Conservation (phyloP, 2,329 filamentous ascomycete genomes). For the Penicillium sp. region DNA sequence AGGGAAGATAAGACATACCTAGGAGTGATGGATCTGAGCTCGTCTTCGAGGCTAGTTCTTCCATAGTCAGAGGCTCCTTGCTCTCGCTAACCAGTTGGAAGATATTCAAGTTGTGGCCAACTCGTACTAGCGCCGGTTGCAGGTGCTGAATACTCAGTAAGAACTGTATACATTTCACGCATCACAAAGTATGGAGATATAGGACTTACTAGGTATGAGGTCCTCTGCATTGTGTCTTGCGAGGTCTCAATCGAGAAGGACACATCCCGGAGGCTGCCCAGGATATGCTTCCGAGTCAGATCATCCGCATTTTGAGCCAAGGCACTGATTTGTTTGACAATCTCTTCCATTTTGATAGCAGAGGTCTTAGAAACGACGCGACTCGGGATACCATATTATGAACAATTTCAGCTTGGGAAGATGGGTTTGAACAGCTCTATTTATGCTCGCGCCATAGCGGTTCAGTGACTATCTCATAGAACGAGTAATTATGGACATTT, state of each 20-base stretch:
- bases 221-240: conserved; percentile 18
- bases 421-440: too few species aligned
- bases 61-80: conserved; percentile 15
- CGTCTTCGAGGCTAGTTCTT: conserved; percentile 13
- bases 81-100: conserved; percentile 17
- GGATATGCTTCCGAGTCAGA: conserved; percentile 14
- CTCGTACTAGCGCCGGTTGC: conserved; percentile 15
- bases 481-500: too few species aligned
- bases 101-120: conserved; percentile 20
- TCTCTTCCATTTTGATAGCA: background rate
- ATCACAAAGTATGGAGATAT: too few species aligned
- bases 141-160: conserved; percentile 15
- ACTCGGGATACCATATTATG: too few species aligned
- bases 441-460: too few species aligned
- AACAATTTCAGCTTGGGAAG: too few species aligned
- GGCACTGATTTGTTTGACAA: conserved; percentile 14
- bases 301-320: conserved; percentile 18
- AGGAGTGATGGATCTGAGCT: conserved; percentile 6
- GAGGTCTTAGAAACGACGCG: too few species aligned
- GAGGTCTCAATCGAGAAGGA: conserved; percentile 16
- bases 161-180: too few species aligned
- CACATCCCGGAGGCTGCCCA: conserved; percentile 16
- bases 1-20: background rate
- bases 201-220: conserved; percentile 5
- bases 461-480: too few species aligned